Evolutionary conservation across 108 stramenopile genomes (phyloP), one percentile per base, ranked within the genome.

Genomic region (Nitzschia putrida): DNA sequence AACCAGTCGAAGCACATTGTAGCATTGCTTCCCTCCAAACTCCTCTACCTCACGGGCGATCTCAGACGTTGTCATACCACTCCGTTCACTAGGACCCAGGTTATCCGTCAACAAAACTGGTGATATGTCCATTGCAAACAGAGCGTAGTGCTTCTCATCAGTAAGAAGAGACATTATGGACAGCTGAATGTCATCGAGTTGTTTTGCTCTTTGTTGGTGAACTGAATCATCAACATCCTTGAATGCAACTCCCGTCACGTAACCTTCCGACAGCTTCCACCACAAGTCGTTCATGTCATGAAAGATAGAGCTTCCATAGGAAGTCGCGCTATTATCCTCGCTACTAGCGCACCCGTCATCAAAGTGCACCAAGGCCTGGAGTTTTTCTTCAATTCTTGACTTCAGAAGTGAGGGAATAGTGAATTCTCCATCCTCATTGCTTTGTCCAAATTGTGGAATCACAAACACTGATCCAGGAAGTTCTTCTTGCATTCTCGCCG

Each of bases 21-120:
- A 90, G 67, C 92, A 93, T 51, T 13, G 61, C 47, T 60, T 68
- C 41, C 89, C 88, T 57, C 82, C 84, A 66, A 90, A 85, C 50
- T 89, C 92, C 72, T 90, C 89, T 14, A 85, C 76, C 61, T 89
- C 86, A 20, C 83, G 73, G 6, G 76, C 87, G 14, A 90, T 64
- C 41, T 83, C 84, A 8, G 79, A 73, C 24, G 87, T 85, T 51
- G 69, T 65, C 73, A 89, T 87, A 39, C 81, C 85, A 26, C 65
- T 55, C 6, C 42, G 53, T 18, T 49, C 47, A 49, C n/a, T 18
- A 10, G 88, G 85, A 23, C 89, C 88, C 38, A 84, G 42, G 53
- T 84, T 79, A 73, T 93, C 89, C n/a, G 80, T 74, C 75, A 93
- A 61, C 4, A 93, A 72, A 60, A 93, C 80, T 4, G 86, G 84